Conservation (phyloP, 2,329 filamentous ascomycete genomes). For the Epichloe coenophiala region DNA sequence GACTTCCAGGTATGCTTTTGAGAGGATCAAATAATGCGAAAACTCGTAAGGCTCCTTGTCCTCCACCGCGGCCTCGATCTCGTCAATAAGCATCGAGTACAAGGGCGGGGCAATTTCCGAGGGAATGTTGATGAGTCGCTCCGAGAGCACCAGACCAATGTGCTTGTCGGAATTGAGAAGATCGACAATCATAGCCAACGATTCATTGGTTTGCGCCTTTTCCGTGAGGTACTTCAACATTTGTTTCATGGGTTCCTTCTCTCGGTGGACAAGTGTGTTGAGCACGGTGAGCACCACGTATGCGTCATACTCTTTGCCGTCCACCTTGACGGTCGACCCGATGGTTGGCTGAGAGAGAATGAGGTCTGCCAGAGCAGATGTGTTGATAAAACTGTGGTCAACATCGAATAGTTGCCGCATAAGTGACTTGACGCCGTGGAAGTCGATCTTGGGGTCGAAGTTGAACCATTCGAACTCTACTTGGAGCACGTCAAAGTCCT, state of each 20-base stretch:
- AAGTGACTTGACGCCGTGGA: constrained; percentile 85
- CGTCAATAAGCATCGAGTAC: constrained; percentile 87
- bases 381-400: constrained; percentile 72
- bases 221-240: constrained; percentile 58
- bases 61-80: constrained; percentile 76
- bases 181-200: constrained; percentile 42
- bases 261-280: constrained; percentile 66
- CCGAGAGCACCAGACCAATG: constrained; percentile 77
- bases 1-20: constrained; percentile 85
- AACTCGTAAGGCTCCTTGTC: constrained; percentile 90
- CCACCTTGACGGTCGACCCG: constrained; percentile 93
- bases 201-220: constrained; percentile 37
- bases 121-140: constrained; percentile 95
- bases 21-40: constrained; percentile 81
- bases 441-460: constrained; percentile 77
- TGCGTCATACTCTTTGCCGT: constrained; percentile 81
- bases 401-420: constrained; percentile 85
- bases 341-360: constrained; percentile 78
- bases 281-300: constrained; percentile 86
- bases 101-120: constrained; percentile 75
- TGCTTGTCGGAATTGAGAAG: constrained; percentile 43
- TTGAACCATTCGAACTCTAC: constrained; percentile 99
- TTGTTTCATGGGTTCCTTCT: constrained; percentile 57
- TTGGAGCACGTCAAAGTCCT: constrained; percentile 86
- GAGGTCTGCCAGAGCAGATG: constrained; percentile 74